Evolutionary conservation across 345 rosid genomes (phyloP).

Genomic region (Linum trigynum): DNA sequence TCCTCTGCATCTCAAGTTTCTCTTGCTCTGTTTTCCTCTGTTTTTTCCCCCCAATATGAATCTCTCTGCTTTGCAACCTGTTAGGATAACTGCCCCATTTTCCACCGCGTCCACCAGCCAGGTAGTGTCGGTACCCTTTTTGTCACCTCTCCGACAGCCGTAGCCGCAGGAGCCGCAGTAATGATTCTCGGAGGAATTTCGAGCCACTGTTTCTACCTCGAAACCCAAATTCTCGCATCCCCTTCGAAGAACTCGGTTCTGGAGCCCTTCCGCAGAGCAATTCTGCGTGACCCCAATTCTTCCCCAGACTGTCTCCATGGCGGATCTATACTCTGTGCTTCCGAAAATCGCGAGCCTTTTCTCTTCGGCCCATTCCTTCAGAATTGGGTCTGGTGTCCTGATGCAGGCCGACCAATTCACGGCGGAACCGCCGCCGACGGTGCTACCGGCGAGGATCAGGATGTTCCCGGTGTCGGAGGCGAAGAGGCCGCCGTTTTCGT

Average conservation of each 20-base stretch:
- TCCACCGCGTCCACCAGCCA: constrained; percentile 82
- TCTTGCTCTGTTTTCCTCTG: constrained; percentile 11
- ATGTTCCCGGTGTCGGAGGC: constrained; percentile 31
- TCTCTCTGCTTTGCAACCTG: constrained; percentile 78
- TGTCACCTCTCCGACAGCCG: constrained; percentile 78
- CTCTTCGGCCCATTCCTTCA: constrained; percentile 62
- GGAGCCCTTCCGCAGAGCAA: constrained; percentile 53
- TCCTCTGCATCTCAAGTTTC: constrained; percentile 62
- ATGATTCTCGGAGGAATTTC: constrained; percentile 71
- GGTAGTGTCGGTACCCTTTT: constrained; percentile 64
- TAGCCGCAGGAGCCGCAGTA: constrained; percentile 77
- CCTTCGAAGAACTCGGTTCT: constrained; percentile 61
- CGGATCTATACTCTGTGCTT: constrained; percentile 37
- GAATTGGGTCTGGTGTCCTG: constrained; percentile 52
- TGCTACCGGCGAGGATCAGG: constrained; percentile 56
- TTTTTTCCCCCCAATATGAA: constrained; percentile 38
- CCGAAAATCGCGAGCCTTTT: constrained; percentile 37
- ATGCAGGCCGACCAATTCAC: constrained; percentile 88
- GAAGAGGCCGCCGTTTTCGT: constrained; percentile 61
- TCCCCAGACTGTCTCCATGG: constrained; percentile 59
- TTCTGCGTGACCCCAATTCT: constrained; percentile 65
- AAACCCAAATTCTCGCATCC: constrained; percentile 72
- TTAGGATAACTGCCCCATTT: constrained; percentile 56
- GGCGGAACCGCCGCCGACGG: constrained; percentile 86
- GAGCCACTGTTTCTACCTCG: constrained; percentile 35